Conservation (phyloP, 225 moss, liverwort and hornwort species). For the Polytrichum formosum region DNA sequence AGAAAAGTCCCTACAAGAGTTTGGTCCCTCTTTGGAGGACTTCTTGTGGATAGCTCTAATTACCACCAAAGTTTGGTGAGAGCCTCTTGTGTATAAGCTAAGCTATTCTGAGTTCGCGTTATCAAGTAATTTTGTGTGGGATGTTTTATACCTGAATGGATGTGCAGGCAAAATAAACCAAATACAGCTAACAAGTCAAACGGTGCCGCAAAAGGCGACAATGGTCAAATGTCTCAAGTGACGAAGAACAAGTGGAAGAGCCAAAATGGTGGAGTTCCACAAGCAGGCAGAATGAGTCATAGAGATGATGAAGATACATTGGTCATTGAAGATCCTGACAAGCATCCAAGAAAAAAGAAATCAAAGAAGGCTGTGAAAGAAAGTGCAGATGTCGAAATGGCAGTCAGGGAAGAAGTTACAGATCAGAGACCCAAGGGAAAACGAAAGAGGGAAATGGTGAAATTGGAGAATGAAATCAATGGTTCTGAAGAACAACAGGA, state of each 20-base stretch:
- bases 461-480: background rate
- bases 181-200: background rate
- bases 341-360: background rate
- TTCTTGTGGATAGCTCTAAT: no score
- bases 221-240: background rate
- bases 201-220: background rate
- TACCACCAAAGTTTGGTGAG: no score
- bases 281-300: background rate
- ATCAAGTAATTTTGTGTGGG: slow-evolving; percentile 13
- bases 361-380: background rate
- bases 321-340: no score
- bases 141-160: slow-evolving; percentile 3
- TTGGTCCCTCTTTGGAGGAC: no score
- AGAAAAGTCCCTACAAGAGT: no score
- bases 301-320: background rate
- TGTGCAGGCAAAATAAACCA: slow-evolving; percentile 1
- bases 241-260: background rate
- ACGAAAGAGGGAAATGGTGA: slow-evolving; percentile 25
- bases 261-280: background rate
- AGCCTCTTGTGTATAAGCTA: no score
- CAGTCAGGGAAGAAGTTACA: slow-evolving; percentile 9
- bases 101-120: no score
- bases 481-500: background rate
- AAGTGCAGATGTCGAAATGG: background rate
- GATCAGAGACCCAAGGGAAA: slow-evolving; percentile 4